Conservation (phyloP, 495 filamentous ascomycete genomes). For the Daldinia vernicosa region DNA sequence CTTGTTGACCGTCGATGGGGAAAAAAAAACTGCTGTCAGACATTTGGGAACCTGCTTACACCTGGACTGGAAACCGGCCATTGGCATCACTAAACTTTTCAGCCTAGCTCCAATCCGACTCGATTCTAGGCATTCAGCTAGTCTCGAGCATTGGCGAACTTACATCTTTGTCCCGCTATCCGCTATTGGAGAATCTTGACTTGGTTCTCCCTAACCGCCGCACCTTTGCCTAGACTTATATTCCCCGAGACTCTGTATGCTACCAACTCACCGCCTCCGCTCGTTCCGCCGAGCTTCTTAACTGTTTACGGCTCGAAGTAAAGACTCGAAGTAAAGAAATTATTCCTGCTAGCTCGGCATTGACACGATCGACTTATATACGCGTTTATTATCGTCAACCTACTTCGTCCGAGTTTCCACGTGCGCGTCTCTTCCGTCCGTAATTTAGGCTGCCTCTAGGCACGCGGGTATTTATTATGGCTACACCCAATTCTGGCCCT, state of each 20-base stretch:
- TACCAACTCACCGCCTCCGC: slow-evolving; percentile 31
- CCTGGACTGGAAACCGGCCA: slow-evolving; percentile 21
- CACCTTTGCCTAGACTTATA: slow-evolving; percentile 18
- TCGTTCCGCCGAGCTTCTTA: slow-evolving; percentile 12
- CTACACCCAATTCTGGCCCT: slow-evolving; percentile 22
- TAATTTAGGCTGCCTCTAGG: background rate
- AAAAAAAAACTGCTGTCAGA: slow-evolving; percentile 20
- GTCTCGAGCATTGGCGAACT: background rate
- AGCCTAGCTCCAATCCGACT: slow-evolving; percentile 12
- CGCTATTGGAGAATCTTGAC: slow-evolving; percentile 11
- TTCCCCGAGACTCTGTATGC: slow-evolving; percentile 8
- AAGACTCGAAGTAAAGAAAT: slow-evolving; percentile 5
- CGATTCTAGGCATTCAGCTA: slow-evolving; percentile 7
- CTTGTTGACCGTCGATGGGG: slow-evolving; percentile 26
- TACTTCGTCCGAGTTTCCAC: slow-evolving; percentile 15
- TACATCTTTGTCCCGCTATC: slow-evolving; percentile 8
- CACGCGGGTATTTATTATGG: slow-evolving; percentile 28
- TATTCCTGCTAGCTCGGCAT: slow-evolving; percentile 3
- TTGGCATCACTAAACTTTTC: slow-evolving; percentile 14
- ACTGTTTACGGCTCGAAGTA: slow-evolving; percentile 2
- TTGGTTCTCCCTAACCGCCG: slow-evolving; percentile 14
- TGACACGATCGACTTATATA: slow-evolving; percentile 1
- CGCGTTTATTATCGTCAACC: slow-evolving; percentile 6
- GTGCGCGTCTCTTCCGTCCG: background rate
- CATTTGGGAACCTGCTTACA: slow-evolving; percentile 34